Evolutionary conservation across 768 basidiomycete genomes (phyloP).

Genomic region (Collybiopsis luxurians): DNA sequence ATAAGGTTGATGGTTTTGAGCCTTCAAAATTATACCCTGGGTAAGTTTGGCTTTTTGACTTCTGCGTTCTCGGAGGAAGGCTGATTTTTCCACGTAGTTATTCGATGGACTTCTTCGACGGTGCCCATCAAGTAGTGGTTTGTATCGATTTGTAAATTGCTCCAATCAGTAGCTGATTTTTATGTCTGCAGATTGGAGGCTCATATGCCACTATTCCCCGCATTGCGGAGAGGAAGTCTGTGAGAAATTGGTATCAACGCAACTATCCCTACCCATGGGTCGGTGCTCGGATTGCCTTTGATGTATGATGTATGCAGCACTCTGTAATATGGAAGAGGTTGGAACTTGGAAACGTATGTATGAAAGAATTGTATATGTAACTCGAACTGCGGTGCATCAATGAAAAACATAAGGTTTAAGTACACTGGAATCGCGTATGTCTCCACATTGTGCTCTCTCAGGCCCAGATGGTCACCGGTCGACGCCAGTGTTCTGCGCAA

Average conservation of each 20-base stretch:
- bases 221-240: slow-evolving; percentile 67
- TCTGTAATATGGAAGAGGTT: too few species aligned
- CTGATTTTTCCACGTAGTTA: slow-evolving; percentile 40
- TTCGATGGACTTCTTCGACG: slow-evolving; percentile 91
- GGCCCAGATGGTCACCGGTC: too few species aligned
- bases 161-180: slow-evolving; percentile 9
- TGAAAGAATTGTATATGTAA: too few species aligned
- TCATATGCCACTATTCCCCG: slow-evolving; percentile 86
- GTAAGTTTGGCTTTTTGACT: slow-evolving; percentile 28
- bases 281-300: slow-evolving; percentile 63
- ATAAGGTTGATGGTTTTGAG: slow-evolving; percentile 69
- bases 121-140: slow-evolving; percentile 82
- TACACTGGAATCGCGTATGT: too few species aligned
- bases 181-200: slow-evolving; percentile 69
- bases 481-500: too few species aligned
- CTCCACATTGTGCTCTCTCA: too few species aligned
- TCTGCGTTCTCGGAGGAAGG: neutral
- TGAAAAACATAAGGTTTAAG: too few species aligned
- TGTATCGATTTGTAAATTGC: slow-evolving; percentile 27
- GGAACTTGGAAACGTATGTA: too few species aligned
- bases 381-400: too few species aligned
- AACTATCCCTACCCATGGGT: slow-evolving; percentile 91
- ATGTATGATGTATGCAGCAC: slow-evolving; percentile 14
- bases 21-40: slow-evolving; percentile 85
- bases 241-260: slow-evolving; percentile 91